Base-by-base conservation (phyloP, 2,329 filamentous ascomycete species). In the Madurella fahalii region DNA sequence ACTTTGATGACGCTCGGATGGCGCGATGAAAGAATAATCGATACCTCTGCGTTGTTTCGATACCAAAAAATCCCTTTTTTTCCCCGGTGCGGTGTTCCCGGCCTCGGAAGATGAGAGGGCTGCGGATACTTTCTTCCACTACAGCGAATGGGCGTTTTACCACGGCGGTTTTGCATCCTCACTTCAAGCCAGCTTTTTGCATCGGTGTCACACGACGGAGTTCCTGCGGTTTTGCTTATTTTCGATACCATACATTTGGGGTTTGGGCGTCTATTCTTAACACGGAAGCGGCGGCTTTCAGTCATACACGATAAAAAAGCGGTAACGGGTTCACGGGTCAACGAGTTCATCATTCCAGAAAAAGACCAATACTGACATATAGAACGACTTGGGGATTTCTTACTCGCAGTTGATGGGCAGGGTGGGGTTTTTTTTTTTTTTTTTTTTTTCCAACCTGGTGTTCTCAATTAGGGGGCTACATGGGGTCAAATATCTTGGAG, bases 191-290 rank as follows among this genome's bases (percentile, higher is more conserved):
- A 53, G 49, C 48, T 67, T 67, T 68, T 71, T 77, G 76, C 77
- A 79, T 78, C 68, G 73, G 75, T 76, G 74, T 74, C 69, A 68
- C 63, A 71, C 68, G 70, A 70, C 72, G 74, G 74, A 75, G 73
- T 75, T 74, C 25, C 65, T 68, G 67, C 66, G 58, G 61, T 61
- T 63, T 58, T 60, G 52, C 62, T 63, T 60, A 66, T 67, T 64
- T 65, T 61, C 60, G 63, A 66, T 66, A 66, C 64, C 64, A 68
- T 67, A 66, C 54, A 67, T 58, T 53, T 50, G 59, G 62, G 58
- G 54, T 61, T 66, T 54, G 63, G 59, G 58, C 54, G 57, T 61
- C 54, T 61, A 64, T 60, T 65, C 54, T 62, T 66, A 57, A 56
- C 55, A 68, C 65, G 64, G 64, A 67, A 70, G 69, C 68, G 70